Evolutionary conservation across 2,329 filamentous ascomycete genomes (phyloP).

Genomic region (Hymenoscyphus scutula): DNA sequence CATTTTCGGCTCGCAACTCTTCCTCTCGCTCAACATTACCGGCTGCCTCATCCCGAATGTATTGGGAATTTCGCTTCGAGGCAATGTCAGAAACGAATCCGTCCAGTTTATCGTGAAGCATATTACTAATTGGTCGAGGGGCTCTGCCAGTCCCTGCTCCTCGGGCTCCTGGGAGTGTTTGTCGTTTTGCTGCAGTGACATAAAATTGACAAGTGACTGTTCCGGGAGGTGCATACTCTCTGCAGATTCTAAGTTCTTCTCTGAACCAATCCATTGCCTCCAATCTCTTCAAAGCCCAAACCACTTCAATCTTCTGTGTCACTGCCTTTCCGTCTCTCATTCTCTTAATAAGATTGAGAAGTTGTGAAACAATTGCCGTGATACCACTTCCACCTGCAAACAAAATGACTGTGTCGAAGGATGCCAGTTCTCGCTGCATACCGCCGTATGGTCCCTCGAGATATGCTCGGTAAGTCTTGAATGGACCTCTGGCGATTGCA

Average conservation of each 20-base stretch:
- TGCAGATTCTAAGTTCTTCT: conserved; percentile 88
- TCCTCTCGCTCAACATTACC: conserved; percentile 77
- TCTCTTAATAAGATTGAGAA: conserved; percentile 91
- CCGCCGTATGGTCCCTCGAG: conserved; percentile 93
- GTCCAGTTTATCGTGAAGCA: conserved; percentile 83
- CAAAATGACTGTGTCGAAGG: conserved; percentile 90
- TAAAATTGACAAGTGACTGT: conserved; percentile 93
- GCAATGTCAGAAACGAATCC: conserved; percentile 84
- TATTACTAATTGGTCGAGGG: conserved; percentile 66
- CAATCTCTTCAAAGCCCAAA: conserved; percentile 90
- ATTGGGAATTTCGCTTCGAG: conserved; percentile 78
- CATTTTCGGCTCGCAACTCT: conserved; percentile 75
- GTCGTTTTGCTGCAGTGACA: conserved; percentile 70
- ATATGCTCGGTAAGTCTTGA: conserved; percentile 89
- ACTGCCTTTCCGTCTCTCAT: conserved; percentile 95
- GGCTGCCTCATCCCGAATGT: conserved; percentile 78
- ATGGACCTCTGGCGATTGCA: conserved; percentile 80
- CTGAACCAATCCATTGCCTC: conserved; percentile 98
- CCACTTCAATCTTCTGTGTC: conserved; percentile 82
- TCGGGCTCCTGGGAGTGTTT: conserved; percentile 27
- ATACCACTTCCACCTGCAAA: conserved; percentile 94
- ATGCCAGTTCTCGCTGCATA: conserved; percentile 84
- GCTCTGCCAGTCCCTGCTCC: conserved; percentile 46
- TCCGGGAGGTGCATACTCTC: conserved; percentile 83
- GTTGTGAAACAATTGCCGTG: conserved; percentile 86